Percentiles rank a stretch among this genome's conserved stretches.
These are phyloP conservation scores for Agrocybe praecox DNA, from an alignment of 768 basidiomycete species.

Conservation along the genomic window DNA sequence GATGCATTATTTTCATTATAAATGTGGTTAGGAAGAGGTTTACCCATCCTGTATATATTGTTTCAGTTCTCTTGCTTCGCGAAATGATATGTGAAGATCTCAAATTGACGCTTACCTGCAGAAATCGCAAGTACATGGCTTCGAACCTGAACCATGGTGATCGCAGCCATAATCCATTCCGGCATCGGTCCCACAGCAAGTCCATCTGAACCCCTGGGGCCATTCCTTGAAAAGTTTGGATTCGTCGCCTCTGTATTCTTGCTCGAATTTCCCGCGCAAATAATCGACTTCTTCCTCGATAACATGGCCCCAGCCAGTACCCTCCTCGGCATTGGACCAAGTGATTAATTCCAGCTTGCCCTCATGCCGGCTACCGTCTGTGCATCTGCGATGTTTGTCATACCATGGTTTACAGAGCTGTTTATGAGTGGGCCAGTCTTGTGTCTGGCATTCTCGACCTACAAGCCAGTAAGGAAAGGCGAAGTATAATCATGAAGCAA, in stretches of 20 bases:
- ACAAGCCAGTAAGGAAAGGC: background rate
- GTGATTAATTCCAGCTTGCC: conserved; percentile 39
- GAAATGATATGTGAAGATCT: too few species aligned
- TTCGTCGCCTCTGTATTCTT: conserved; percentile 27
- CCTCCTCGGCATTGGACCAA: conserved; percentile 28
- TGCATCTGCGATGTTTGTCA: conserved; percentile 32
- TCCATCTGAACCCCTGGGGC: conserved; percentile 37
- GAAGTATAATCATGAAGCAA: background rate
- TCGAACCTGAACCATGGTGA: conserved; percentile 38
- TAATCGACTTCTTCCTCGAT: conserved; percentile 28
- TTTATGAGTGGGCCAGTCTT: conserved; percentile 36
- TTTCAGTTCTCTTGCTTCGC: background rate
- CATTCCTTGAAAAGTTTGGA: conserved; percentile 30
- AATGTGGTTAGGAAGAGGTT: conserved; percentile 29
- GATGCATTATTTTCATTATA: conserved; percentile 28
- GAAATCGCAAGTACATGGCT: conserved; percentile 38
- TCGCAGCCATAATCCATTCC: conserved; percentile 37
- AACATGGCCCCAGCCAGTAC: conserved; percentile 31
- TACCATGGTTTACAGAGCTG: conserved; percentile 32
- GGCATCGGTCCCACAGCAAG: conserved; percentile 38
- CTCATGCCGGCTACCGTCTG: conserved; percentile 31
- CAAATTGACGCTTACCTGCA: conserved; percentile 31
- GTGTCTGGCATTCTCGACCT: conserved; percentile 26
- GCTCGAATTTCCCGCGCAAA: conserved; percentile 28
- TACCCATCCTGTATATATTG: conserved; percentile 30